Base-by-base conservation (phyloP, 768 basidiomycete genomes). In the Candolleomyces eurysporus region DNA sequence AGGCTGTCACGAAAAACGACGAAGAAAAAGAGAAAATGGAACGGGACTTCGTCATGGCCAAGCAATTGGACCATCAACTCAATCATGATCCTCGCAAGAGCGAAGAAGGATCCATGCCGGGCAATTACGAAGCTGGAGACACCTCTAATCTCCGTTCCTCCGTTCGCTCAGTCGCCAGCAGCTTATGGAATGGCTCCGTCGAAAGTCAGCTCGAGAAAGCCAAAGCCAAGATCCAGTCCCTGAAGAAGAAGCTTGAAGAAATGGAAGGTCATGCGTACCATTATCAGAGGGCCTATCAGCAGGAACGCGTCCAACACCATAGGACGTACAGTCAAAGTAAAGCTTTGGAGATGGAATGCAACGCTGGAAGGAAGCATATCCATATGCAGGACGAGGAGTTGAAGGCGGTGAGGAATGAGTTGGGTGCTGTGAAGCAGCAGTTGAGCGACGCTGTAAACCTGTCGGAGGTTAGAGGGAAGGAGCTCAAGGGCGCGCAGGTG, bases 401-500 rank as follows among this genome's bases (percentile, higher is more conserved):
- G 17, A 57, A 59, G 31, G 59, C 58, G 45, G 46, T 32, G 48
- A 59, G 48, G 53, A 16, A 50, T 19, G 60, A 57, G 40, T 46
- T 61, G 49, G 32, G 48, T 17, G 54, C 61, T n/a, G 42, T 58
- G 40, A 58, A 58, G 36, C 61, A 60, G 46, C 50, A 54, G 53
- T 60, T 64, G 48, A 63, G 65, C 30, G 61, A 67, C 57, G 61
- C 65, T 2, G 54, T 58, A 11, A 63, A 71, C 30, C 64, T 80
- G 8, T 64, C 82, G 9, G 70, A 78, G 10, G 72, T 75, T 36
- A 74, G 81, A 17, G 77, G 76, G 4, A 69, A 73, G 8, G 83
- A 85, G 64, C 73, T 85, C 39, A 77, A 78, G 52, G 77, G 75
- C 17, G 81, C 81, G 1, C 77, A 80, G 64, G 73, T 72, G 31